Conservation (phyloP, 805 yeast species). For the Gaillardinia entomophila region DNA sequence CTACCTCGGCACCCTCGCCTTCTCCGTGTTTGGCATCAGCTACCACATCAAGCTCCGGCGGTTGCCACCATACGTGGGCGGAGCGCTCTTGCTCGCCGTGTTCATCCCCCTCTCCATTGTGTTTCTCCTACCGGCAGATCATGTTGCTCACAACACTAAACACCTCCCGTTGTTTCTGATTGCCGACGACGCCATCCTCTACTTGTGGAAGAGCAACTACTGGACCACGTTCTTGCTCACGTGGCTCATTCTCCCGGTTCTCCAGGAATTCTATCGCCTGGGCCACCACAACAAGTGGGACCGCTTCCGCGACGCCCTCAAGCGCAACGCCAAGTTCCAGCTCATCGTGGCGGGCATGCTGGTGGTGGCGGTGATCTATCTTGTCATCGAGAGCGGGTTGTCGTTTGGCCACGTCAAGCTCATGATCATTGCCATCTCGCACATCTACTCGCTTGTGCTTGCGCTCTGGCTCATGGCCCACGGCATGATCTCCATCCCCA, state of each 20-base stretch:
- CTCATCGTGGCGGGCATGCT: slow-evolving; percentile 49
- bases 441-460: slow-evolving; percentile 65
- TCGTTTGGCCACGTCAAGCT: slow-evolving; percentile 53
- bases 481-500: slow-evolving; percentile 66
- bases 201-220: slow-evolving; percentile 68
- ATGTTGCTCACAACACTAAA: slow-evolving; percentile 46
- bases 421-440: slow-evolving; percentile 69
- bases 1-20: slow-evolving; percentile 20
- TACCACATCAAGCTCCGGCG: slow-evolving; percentile 29
- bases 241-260: slow-evolving; percentile 68
- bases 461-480: slow-evolving; percentile 85
- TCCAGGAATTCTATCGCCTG: slow-evolving; percentile 68
- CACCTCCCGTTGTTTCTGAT: slow-evolving; percentile 41
- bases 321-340: slow-evolving; percentile 56
- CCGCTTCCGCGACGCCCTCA: slow-evolving; percentile 51
- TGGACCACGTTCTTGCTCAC: slow-evolving; percentile 79
- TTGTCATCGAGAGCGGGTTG: slow-evolving; percentile 49
- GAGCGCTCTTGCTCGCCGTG: slow-evolving; percentile 53
- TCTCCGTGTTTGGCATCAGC: slow-evolving; percentile 27
- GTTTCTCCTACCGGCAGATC: slow-evolving; percentile 69
- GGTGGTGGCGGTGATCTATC: slow-evolving; percentile 51
- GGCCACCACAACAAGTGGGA: slow-evolving; percentile 51
- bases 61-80: slow-evolving; percentile 35
- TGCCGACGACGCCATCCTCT: slow-evolving; percentile 40
- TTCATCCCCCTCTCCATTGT: slow-evolving; percentile 73